Conservation (phyloP, 495 filamentous ascomycete species). For the Trichocladium antarcticum region DNA sequence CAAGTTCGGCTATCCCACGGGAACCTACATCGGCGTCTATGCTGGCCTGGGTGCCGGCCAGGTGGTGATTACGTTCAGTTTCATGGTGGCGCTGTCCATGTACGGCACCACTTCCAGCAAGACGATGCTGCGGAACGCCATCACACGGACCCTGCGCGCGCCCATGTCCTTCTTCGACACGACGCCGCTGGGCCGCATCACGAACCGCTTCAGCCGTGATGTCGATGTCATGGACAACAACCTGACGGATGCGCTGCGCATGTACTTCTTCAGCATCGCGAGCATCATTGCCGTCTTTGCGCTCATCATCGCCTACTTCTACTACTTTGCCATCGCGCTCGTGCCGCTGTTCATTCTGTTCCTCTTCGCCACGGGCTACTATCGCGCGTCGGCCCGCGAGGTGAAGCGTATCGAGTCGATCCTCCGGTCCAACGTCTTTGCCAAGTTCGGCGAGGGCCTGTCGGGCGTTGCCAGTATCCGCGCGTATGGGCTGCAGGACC, state of each 20-base stretch:
- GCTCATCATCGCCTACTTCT: slow-evolving; percentile 84
- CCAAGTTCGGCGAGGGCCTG: slow-evolving; percentile 83
- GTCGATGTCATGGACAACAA: slow-evolving; percentile 94
- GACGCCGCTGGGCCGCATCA: slow-evolving; percentile 89
- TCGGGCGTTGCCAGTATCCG: slow-evolving; percentile 74
- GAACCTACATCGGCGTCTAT: slow-evolving; percentile 78
- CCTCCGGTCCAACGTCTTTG: slow-evolving; percentile 74
- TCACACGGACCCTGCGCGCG: slow-evolving; percentile 68
- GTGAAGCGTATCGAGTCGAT: slow-evolving; percentile 90
- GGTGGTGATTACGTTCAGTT: slow-evolving; percentile 64
- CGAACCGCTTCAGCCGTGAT: slow-evolving; percentile 93
- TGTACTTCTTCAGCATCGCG: slow-evolving; percentile 78
- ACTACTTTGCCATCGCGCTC: slow-evolving; percentile 86
- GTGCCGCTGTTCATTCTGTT: slow-evolving; percentile 72
- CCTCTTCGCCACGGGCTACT: slow-evolving; percentile 75
- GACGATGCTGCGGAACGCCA: slow-evolving; percentile 72
- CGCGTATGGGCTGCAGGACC: slow-evolving; percentile 69
- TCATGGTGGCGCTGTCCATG: slow-evolving; percentile 53
- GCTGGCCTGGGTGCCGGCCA: slow-evolving; percentile 62
- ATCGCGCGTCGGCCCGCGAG: slow-evolving; percentile 80
- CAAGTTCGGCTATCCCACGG: slow-evolving; percentile 54
- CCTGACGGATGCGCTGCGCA: slow-evolving; percentile 78
- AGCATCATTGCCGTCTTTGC: slow-evolving; percentile 71
- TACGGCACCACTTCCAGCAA: slow-evolving; percentile 71
- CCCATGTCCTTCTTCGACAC: slow-evolving; percentile 98